Conservation (phyloP, 805 yeast genomes). For the Candida sphagnicola region DNA sequence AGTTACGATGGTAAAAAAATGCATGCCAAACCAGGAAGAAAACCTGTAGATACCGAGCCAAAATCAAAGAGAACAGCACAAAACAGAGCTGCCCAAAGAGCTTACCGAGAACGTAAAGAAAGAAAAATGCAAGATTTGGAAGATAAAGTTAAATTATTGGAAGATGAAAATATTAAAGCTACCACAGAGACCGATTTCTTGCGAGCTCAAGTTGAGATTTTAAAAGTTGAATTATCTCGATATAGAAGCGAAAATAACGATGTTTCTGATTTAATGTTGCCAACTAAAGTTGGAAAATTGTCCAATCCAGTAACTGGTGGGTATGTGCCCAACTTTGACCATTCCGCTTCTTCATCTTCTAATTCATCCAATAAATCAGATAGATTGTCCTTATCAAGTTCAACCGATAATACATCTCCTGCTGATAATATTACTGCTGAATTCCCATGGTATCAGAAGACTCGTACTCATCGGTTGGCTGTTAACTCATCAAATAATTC, state of each 20-base stretch:
- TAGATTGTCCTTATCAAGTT: conserved; percentile 9
- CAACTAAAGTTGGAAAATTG: conserved; percentile 27
- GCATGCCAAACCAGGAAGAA: conserved; percentile 70
- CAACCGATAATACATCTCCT: conserved; percentile 10
- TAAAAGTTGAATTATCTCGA: conserved; percentile 66
- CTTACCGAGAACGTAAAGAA: conserved; percentile 93
- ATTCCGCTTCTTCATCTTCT: conserved; percentile 22
- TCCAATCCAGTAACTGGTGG: conserved; percentile 16
- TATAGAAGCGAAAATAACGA: conserved; percentile 43
- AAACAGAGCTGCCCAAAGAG: conserved; percentile 97
- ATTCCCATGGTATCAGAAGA: conserved; percentile 8
- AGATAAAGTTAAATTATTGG: conserved; percentile 67
- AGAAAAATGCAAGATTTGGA: conserved; percentile 81
- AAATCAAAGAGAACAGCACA: conserved; percentile 92
- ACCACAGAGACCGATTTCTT: conserved; percentile 70
- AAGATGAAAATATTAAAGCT: conserved; percentile 65
- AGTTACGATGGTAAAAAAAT: conserved; percentile 29
- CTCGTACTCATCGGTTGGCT: not conserved
- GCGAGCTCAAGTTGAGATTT: conserved; percentile 68
- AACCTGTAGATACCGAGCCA: conserved; percentile 74
- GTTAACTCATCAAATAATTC: not conserved
- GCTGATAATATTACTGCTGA: conserved; percentile 5
- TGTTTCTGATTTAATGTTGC: conserved; percentile 26
- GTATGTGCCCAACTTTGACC: conserved; percentile 17
- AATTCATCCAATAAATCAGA: conserved; percentile 9